Evolutionary conservation across 805 yeast species (phyloP).

Genomic region (Hermanozyma aechmeae): DNA sequence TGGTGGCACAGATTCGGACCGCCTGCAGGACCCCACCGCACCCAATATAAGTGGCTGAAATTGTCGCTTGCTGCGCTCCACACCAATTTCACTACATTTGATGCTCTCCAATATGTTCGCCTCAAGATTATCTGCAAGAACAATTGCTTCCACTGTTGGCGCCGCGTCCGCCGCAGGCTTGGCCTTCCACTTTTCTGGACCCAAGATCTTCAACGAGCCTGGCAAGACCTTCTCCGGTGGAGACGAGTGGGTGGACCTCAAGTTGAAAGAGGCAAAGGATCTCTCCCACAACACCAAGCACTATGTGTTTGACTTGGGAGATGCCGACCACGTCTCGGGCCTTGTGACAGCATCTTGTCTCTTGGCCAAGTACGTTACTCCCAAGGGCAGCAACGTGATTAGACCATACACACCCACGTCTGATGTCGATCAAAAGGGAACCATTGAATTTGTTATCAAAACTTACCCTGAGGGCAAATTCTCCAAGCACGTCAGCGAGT

Average conservation of each 20-base stretch:
- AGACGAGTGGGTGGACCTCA: conserved; percentile 65
- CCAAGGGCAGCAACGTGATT: conserved; percentile 78
- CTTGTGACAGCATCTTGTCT: conserved; percentile 71
- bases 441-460: conserved; percentile 75
- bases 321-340: conserved; percentile 63
- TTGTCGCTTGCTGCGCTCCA: too few relatives aligned
- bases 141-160: conserved; percentile 7
- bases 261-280: conserved; percentile 37
- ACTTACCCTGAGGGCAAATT: conserved; percentile 79
- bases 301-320: conserved; percentile 61
- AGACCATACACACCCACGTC: conserved; percentile 87
- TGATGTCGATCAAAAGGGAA: conserved; percentile 60
- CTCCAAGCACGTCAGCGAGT: conserved; percentile 59
- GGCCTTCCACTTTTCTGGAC: conserved; percentile 18
- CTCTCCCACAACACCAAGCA: conserved; percentile 58
- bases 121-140: too few relatives aligned
- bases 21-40: too few relatives aligned
- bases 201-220: conserved; percentile 24
- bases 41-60: too few relatives aligned
- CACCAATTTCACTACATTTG: too few relatives aligned
- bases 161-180: conserved; percentile 26
- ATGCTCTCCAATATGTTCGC: too few relatives aligned
- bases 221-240: conserved; percentile 50
- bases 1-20: too few relatives aligned
- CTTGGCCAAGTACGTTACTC: conserved; percentile 71